Conservation (phyloP, 768 basidiomycete species). For the Solioccasus polychromus region DNA sequence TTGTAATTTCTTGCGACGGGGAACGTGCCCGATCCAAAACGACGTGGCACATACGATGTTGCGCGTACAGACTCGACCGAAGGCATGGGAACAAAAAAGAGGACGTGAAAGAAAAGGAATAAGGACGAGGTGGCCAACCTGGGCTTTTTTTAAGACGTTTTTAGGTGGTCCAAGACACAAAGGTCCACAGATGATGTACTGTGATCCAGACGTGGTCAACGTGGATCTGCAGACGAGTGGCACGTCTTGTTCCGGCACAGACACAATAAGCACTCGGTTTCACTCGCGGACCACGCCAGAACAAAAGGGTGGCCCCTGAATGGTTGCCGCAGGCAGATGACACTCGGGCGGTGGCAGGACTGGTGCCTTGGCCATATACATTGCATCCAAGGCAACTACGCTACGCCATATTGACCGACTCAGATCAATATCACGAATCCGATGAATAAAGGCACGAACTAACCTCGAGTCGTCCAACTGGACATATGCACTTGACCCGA, state of each 20-base stretch:
- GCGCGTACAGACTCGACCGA: conserved; percentile 1
- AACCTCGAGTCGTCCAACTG: background rate
- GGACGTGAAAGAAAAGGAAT: too few species aligned
- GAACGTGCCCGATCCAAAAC: conserved; percentile 26
- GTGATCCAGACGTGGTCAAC: background rate
- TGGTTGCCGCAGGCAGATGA: background rate
- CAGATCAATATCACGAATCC: conserved; percentile 8
- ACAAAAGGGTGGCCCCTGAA: conserved; percentile 3
- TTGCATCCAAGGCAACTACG: conserved; percentile 4
- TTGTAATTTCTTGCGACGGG: conserved; percentile 25
- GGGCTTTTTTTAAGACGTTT: conserved; percentile 14
- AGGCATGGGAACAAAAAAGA: conserved; percentile 7
- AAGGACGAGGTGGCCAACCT: background rate
- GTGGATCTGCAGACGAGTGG: conserved; percentile 3
- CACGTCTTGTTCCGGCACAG: background rate
- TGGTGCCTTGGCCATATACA: conserved; percentile 10
- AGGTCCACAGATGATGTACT: conserved; percentile 7
- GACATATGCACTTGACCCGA: background rate
- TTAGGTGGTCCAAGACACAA: conserved; percentile 6
- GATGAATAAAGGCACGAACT: conserved; percentile 4
- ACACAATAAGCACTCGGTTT: background rate
- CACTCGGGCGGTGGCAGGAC: conserved; percentile 3
- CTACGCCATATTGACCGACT: background rate
- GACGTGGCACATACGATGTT: conserved; percentile 16
- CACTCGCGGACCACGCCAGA: conserved; percentile 8